Evolutionary conservation across 2,329 filamentous ascomycete species (phyloP), one percentile per base, ranked within the genome.

Genomic region (Fusarium coffeatum): DNA sequence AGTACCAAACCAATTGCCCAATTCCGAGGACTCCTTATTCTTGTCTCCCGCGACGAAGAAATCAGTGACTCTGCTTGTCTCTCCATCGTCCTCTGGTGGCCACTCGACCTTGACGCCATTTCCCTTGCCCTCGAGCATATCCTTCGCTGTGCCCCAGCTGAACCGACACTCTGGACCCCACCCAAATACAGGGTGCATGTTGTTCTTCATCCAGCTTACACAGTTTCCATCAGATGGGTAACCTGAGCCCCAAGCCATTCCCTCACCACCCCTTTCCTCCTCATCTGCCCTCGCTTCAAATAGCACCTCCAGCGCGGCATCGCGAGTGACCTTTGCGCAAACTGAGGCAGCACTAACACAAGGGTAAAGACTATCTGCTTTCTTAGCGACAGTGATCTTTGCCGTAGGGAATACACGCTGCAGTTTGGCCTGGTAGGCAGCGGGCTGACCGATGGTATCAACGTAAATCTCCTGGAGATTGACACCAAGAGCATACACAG

Each of bases 101-200:
- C 95, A 98, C 47, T 97, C 93, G 1, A 97, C 91, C 77, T 87
- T 90, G 55, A 92, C 86, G 6, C 87, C 88, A 25, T 83, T 84
- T 11, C 83, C 86, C 78, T 92, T 93, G n/a, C 84, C 83, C 72
- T 98, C 94, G 6, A 99, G 83, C 89, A 98, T 88, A 76, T 98
- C 94, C 82, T 97, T 98, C 3, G 92, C 92, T 1, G 96, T 98
- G 0, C 92, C 92, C 96, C 96, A 99, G 76, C 94, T 97, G 77
- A 98, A 98, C 7, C 96, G 87, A 78, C 93, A 97, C 81, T 98
- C 94, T 25, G 88, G 88, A 0, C 95, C 94, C 95, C 96, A 99
- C 16, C 96, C 96, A 82, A 98, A 99, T 2, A 98, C 82, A 5
- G 93, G 93, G 76, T 99, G 91, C 90, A 98, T 95, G 71, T 95